These are phyloP conservation scores for Ramaria sp. DNA, from an alignment of 768 basidiomycete genomes.

Conservation along the genomic window DNA sequence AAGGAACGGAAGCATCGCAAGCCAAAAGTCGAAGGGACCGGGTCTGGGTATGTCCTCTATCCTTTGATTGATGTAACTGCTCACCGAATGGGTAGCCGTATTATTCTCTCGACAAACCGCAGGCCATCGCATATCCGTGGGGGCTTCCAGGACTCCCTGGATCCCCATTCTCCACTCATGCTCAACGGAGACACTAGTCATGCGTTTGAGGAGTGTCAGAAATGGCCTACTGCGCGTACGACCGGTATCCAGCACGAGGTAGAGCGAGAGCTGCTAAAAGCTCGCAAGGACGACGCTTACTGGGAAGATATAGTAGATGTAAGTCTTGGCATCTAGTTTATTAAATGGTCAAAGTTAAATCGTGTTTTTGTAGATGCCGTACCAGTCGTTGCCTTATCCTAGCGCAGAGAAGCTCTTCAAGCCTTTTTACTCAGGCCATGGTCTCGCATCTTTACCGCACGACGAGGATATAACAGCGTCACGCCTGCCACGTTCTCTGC, in stretches of 20 bases:
- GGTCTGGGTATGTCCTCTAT: constrained; percentile 17
- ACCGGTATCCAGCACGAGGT: constrained; percentile 48
- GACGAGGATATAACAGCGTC: constrained; percentile 20
- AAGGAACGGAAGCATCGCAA: constrained; percentile 52
- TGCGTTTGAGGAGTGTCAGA: constrained; percentile 36
- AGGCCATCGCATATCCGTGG: constrained; percentile 33
- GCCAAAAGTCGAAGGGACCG: constrained; percentile 22
- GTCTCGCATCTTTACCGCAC: constrained; percentile 17
- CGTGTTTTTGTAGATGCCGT: constrained; percentile 41
- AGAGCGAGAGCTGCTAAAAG: constrained; percentile 47
- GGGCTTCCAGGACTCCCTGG: constrained; percentile 43
- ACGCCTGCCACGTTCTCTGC: constrained; percentile 39
- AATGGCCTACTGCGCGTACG: constrained; percentile 59
- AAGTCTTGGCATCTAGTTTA: constrained; percentile 15
- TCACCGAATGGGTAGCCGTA: not conserved
- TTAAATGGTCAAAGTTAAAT: not conserved
- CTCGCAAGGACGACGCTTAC: constrained; percentile 64
- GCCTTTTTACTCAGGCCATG: constrained; percentile 22
- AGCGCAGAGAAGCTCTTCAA: constrained; percentile 61
- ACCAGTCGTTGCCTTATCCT: constrained; percentile 50
- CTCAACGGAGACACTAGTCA: constrained; percentile 24
- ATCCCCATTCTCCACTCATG: constrained; percentile 29
- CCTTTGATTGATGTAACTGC: not conserved
- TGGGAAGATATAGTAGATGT: constrained; percentile 90
- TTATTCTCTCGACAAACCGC: constrained; percentile 10